These are phyloP conservation scores for Mycena pura DNA, from an alignment of 768 basidiomycete genomes.

Conservation along the genomic window DNA sequence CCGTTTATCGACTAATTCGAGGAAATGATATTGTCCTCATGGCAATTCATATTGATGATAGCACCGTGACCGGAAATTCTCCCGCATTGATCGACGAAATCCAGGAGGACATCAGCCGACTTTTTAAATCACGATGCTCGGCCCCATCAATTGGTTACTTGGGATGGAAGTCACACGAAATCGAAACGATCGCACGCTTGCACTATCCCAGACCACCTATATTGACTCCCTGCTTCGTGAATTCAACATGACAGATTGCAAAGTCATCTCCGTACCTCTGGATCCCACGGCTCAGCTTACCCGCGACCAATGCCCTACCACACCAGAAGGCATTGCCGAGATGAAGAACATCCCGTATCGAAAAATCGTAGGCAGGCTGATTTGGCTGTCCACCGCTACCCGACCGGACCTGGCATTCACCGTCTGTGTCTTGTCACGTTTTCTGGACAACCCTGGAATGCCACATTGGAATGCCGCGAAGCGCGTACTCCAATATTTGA, in stretches of 20 bases:
- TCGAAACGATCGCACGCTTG: constrained; percentile 23
- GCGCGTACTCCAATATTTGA: not conserved
- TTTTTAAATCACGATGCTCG: constrained; percentile 35
- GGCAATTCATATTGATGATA: constrained; percentile 34
- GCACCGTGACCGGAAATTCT: constrained; percentile 41
- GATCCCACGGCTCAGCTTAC: too few species aligned
- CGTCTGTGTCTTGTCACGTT: too few species aligned
- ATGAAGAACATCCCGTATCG: too few species aligned
- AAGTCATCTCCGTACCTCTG: too few species aligned
- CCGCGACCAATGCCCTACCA: too few species aligned
- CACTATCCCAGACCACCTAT: not conserved
- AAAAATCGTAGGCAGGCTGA: too few species aligned
- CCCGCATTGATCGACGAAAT: constrained; percentile 14
- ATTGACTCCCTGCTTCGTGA: not conserved
- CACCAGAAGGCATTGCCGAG: too few species aligned
- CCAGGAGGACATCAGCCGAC: constrained; percentile 27
- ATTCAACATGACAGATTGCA: too few species aligned
- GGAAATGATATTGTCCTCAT: constrained; percentile 1
- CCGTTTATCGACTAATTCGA: not conserved
- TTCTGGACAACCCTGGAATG: not conserved
- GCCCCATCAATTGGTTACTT: not conserved
- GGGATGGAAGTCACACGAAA: constrained; percentile 45
- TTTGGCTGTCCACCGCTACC: too few species aligned
- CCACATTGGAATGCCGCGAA: not conserved
- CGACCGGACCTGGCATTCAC: too few species aligned